These are phyloP conservation scores for Boletus patriciae DNA, from an alignment of 768 basidiomycete genomes.

Conservation along the genomic window DNA sequence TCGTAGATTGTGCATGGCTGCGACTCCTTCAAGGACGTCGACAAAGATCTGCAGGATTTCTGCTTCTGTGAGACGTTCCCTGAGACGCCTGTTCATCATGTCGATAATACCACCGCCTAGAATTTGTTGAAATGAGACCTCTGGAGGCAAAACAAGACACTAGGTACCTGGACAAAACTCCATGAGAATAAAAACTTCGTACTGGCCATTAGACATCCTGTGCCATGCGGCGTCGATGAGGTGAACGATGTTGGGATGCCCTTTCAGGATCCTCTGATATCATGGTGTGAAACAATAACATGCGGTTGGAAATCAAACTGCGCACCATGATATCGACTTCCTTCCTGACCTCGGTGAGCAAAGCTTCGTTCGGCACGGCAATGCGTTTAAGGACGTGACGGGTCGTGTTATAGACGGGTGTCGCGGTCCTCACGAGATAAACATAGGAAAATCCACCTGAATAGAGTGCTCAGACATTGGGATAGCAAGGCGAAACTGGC, in stretches of 20 bases:
- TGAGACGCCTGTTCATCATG: constrained; percentile 96
- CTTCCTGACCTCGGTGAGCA: constrained; percentile 92
- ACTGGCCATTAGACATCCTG: constrained; percentile 75
- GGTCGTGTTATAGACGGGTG: constrained; percentile 86
- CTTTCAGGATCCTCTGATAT: constrained; percentile 79
- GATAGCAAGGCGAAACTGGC: constrained; percentile 3
- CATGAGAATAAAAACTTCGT: constrained; percentile 99
- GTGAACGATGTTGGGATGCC: constrained; percentile 93
- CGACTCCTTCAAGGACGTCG: constrained; percentile 96
- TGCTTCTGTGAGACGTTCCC: constrained; percentile 90
- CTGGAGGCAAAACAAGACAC: neutral
- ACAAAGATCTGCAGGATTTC: constrained; percentile 98
- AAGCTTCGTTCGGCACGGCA: constrained; percentile 84
- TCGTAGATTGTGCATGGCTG: constrained; percentile 91
- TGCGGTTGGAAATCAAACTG: constrained; percentile 11
- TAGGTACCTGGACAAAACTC: constrained; percentile 86
- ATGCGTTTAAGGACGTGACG: constrained; percentile 98
- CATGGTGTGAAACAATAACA: constrained; percentile 29
- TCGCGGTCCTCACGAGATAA: constrained; percentile 86
- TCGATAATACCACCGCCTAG: constrained; percentile 97
- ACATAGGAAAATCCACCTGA: constrained; percentile 97
- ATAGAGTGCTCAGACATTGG: constrained; percentile 16
- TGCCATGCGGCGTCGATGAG: constrained; percentile 95
- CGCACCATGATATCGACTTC: constrained; percentile 99
- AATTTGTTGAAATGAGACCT: constrained; percentile 10